phyloP scores from a whole-genome alignment of 768 basidiomycete genomes.

The Cystobasidium tubakii region DNA sequence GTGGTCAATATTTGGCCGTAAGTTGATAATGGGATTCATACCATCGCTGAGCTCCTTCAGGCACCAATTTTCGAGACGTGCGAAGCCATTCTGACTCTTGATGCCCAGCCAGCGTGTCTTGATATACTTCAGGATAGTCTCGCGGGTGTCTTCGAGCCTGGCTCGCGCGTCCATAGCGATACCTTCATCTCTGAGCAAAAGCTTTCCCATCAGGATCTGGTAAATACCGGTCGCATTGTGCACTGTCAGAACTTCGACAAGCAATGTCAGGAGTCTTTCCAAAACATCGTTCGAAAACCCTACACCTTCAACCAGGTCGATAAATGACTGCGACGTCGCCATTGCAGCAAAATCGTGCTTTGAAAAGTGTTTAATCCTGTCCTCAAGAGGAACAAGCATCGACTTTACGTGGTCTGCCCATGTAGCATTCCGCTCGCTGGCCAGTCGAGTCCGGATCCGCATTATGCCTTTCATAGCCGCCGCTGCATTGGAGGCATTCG shows the following conservation, averaged over 20 bases:
- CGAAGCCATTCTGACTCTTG: slow-evolving; percentile 72
- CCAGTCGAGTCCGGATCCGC: slow-evolving; percentile 56
- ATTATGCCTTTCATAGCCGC: slow-evolving; percentile 56
- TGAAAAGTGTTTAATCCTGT: slow-evolving; percentile 60
- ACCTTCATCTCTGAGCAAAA: slow-evolving; percentile 51
- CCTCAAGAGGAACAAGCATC: slow-evolving; percentile 63
- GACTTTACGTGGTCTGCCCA: slow-evolving; percentile 67
- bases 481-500: slow-evolving; percentile 64
- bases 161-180: slow-evolving; percentile 54
- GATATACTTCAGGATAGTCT: slow-evolving; percentile 67
- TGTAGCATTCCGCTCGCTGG: slow-evolving; percentile 18
- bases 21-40: slow-evolving; percentile 53
- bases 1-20: neutral
- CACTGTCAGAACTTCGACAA: slow-evolving; percentile 60
- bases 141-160: slow-evolving; percentile 63
- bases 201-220: slow-evolving; percentile 50
- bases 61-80: slow-evolving; percentile 74
- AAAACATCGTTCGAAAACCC: slow-evolving; percentile 67
- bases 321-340: slow-evolving; percentile 66
- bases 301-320: slow-evolving; percentile 66
- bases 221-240: slow-evolving; percentile 65
- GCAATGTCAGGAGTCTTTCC: slow-evolving; percentile 67
- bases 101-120: slow-evolving; percentile 70
- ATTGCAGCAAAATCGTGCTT: slow-evolving; percentile 60
- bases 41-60: slow-evolving; percentile 79